Base-by-base conservation (phyloP, 768 basidiomycete species). In the Dentipellis fragilis region DNA sequence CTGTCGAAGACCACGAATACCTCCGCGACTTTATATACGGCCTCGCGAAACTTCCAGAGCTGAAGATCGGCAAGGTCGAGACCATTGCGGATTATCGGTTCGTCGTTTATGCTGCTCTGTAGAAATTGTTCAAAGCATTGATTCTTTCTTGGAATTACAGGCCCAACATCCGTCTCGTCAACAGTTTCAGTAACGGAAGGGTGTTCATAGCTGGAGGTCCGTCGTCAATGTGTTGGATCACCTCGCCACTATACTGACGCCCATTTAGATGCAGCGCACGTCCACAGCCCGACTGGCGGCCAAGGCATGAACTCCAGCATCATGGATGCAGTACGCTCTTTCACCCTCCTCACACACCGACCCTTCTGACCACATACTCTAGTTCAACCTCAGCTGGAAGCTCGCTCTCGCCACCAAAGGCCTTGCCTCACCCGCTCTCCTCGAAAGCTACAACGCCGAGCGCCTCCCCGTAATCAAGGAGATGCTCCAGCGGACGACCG, bases 161-260 rank as follows among this genome's bases (percentile, higher is more conserved):
- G 49, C 36, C 57, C 7, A 63, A 61, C 37, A 50, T 59, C 40
- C 55, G 60, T 17, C 53, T 62, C 52, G 56, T 55, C 7, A 22
- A 58, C 12, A 51, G 49, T 16, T 62, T 63, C 48, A 17, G 40
- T 19, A 22, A 48, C 17, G 61, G 58, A 1, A 49, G 61, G 21
- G 58, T 61, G 12, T 62, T 63, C 45, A 34, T 63, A 21, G 58
- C 50, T 17, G 62, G 62, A 50, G 62, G 62, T 59, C 12, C 29
- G 57, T 46, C 12, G 16, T 16, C 36, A 10, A 29, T 48, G 2
- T 66, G 60, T 29, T 66, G n/a, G 42, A 45, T 19, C 19, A 19
- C 42, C 42, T 6, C 49, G 54, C 12, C 58, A 56, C 3, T n/a
- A 23, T 34, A 10, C 19, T 9, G 6, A 29, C 29, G 29, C 29